Base-by-base conservation (phyloP, 2,329 filamentous ascomycete species). In the Ophiostoma perfectum region DNA sequence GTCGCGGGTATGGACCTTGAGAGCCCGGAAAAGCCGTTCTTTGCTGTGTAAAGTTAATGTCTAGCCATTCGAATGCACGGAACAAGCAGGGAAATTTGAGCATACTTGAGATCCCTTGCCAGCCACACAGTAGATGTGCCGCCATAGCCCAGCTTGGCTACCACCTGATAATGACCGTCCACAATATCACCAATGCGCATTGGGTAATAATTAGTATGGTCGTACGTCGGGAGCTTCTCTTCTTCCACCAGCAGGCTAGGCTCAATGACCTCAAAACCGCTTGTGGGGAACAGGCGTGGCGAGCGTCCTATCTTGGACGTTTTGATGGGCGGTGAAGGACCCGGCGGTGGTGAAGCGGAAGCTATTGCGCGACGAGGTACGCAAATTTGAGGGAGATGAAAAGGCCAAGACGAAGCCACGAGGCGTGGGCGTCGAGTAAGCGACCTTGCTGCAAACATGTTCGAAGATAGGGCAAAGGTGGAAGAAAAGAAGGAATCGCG, bases 221-320 rank as follows among this genome's bases (percentile, higher is more conserved):
- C 49, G 49, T 52, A 52, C 49, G 49, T 52, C n/a, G 49, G 49
- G n/a, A 52, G 49, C n/a, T 27, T 52, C n/a, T 52, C 49, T 27
- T 52, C n/a, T 52, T 52, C 49, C 7, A 52, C 49, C n/a, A 52
- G 6, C 1, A 52, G n/a, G n/a, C 49, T 52, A 18, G 49, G 49
- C n/a, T 52, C 49, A 9, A 52, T 52, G n/a, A 52, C 49, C n/a
- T 52, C n/a, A 18, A 18, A 52, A 5, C 49, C 49, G 27, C 49
- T 27, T 27, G 49, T 52, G n/a, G 49, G 49, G 49, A 52, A 52
- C n/a, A 52, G n/a, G 49, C 49, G 49, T 49, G 45, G 49, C 5
- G 49, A 52, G n/a, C 49, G 11, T 52, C 49, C 49, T 52, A 52
- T 18, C 49, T 9, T 52, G 8, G 49, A 52, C n/a, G 7, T 52